Evolutionary conservation across 441 rosid genomes (phyloP), one percentile per base, ranked within the genome.

Genomic region (Breynia disticha): DNA sequence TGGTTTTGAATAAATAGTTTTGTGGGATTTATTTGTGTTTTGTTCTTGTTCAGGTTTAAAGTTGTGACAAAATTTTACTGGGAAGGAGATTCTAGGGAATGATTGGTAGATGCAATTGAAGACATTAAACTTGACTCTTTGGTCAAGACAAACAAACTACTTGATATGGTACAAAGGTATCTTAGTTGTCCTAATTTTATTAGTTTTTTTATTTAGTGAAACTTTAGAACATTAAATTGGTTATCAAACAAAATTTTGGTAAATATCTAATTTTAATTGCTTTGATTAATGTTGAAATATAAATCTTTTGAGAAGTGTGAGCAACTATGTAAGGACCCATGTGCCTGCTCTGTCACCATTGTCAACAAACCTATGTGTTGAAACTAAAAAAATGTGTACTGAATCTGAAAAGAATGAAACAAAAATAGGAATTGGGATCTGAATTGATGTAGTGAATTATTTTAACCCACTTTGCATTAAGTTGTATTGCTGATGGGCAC

Each of bases 131-230:
- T 91, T 28, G 95, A 91, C 48, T 84, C 86, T 45, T 18, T 91
- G 57, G 82, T 86, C 50, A 81, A 88, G 90, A 97, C 95, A 55
- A 86, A 90, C 88, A 76, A 95, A 74, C 97, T 95, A 52, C 95
- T 82, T 15, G 82, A 86, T 57, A 77, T 91, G 18, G 73, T 91
- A 28, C 66, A 68, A 62, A 88, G 98, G 97, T 79, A 62, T 10
- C n/a, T n/a, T n/a, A n/a, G n/a, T n/a, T n/a, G n/a, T n/a, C n/a
- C n/a, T n/a, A n/a, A n/a, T 18, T 4, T 37, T 11, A 28, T 16
- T 9, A 11, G 2, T 5, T 22, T 46, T 47, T 32, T 11, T 37
- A 17, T 15, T 13, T 4, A 28, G 22, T 12, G 17, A 52, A 52
- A 10, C 55, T 24, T 16, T 28, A 2, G 5, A 16, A 14, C 0